Base-by-base conservation (phyloP, 331 rosid genomes). In the Telfairia occidentalis region DNA sequence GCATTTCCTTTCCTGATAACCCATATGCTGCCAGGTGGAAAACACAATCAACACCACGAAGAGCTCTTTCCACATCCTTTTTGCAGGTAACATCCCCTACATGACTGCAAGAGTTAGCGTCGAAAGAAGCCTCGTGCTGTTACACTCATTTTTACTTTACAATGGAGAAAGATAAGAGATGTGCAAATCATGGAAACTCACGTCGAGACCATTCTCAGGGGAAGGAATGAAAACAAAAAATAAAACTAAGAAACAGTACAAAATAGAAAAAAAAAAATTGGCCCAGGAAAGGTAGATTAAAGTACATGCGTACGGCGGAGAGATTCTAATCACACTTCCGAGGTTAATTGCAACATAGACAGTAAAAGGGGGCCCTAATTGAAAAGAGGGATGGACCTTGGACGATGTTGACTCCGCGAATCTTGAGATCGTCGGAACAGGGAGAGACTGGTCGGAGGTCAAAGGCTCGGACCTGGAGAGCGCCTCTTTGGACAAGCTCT, bases 1-100 rank as follows among this genome's bases (percentile, higher is more conserved):
- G 89, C 96, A 94, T 91, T 84, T 94, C 90, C 64, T 91, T 94
- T 3, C 98, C 98, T 0, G 98, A 94, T 91, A 91, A 87, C 4
- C 98, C 97, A 26, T 82, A 90, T 8, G 97, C 88, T 0, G 97
- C 97, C 2, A 91, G 87, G 73, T 94, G 98, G 87, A 94, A 94
- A 7, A 91, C 98, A 61, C 97, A 94, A 37, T 88, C 84, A 5
- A 82, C 91, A 54, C 96, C 96, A 0, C 87, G 83, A 18, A 91
- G 72, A 29, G 84, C 96, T 48, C 29, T 88, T 70, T 87, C 89
- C 28, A 94, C 98, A 78, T 94, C 92, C 49, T 82, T 84, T 73
- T 87, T 89, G 45, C 84, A 81, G 65, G 57, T 37, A 55, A 94
- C 67, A 77, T 94, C 90, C 24, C 97, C 98, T 89, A 9, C 45